Conservation (phyloP, 495 filamentous ascomycete genomes). For the Penicillium mononematosum region DNA sequence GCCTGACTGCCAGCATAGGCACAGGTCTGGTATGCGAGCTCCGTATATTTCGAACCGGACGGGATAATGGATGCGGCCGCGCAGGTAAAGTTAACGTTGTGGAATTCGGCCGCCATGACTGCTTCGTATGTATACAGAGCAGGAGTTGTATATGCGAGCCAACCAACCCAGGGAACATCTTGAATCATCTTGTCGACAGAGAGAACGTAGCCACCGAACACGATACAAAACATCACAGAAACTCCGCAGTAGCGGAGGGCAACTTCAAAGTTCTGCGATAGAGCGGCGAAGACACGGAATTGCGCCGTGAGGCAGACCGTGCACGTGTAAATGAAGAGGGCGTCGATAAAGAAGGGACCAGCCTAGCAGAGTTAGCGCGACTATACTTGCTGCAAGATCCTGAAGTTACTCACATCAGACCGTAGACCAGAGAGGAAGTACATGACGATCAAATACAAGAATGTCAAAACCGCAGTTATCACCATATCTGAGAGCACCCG, state of each 20-base stretch:
- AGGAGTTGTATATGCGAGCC: slow-evolving; percentile 59
- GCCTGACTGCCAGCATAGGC: slow-evolving; percentile 50
- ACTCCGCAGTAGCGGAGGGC: slow-evolving; percentile 40
- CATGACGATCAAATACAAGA: slow-evolving; percentile 68
- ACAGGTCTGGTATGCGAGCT: slow-evolving; percentile 57
- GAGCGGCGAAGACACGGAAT: slow-evolving; percentile 45
- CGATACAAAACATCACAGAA: slow-evolving; percentile 34
- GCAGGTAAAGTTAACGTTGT: slow-evolving; percentile 43
- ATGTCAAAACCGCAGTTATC: slow-evolving; percentile 58
- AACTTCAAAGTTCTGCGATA: slow-evolving; percentile 41
- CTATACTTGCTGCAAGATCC: neutral
- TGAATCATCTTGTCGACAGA: slow-evolving; percentile 38
- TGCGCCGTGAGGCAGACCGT: slow-evolving; percentile 53
- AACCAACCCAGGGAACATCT: slow-evolving; percentile 41
- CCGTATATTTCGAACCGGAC: slow-evolving; percentile 53
- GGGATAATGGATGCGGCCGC: slow-evolving; percentile 56
- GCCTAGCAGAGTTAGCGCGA: slow-evolving; percentile 17
- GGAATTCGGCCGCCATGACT: slow-evolving; percentile 57
- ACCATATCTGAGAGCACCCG: slow-evolving; percentile 69
- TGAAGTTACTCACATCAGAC: slow-evolving; percentile 24
- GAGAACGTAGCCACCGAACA: slow-evolving; percentile 41
- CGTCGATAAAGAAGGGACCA: slow-evolving; percentile 57
- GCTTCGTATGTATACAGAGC: slow-evolving; percentile 68
- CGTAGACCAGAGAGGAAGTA: slow-evolving; percentile 64
- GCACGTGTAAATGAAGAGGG: slow-evolving; percentile 50